These are phyloP conservation scores for Lactarius vividus DNA, from an alignment of 768 basidiomycete genomes.

Conservation along the genomic window DNA sequence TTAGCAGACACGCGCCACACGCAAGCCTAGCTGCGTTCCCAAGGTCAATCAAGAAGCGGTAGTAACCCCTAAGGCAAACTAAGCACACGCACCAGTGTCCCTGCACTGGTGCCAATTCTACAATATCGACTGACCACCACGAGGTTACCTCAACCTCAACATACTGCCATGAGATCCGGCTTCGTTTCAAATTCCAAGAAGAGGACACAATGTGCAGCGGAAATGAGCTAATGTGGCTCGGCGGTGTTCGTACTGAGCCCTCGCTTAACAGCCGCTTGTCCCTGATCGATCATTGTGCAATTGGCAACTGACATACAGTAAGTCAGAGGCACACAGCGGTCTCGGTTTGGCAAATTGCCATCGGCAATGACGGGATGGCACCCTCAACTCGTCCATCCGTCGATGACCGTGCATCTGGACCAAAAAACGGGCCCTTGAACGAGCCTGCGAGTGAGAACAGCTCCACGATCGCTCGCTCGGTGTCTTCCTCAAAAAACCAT, in stretches of 20 bases:
- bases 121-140: too few species aligned
- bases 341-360: background rate
- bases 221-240: constrained; percentile 4
- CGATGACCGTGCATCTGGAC: background rate
- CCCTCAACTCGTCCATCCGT: background rate
- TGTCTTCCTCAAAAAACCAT: background rate
- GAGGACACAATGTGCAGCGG: background rate
- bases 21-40: constrained; percentile 1
- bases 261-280: constrained; percentile 11
- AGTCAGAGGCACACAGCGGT: constrained; percentile 2
- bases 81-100: background rate
- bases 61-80: background rate
- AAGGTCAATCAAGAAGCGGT: background rate
- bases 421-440: background rate
- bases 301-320: constrained; percentile 10
- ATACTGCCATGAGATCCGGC: background rate
- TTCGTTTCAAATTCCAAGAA: background rate
- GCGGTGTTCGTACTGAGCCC: constrained; percentile 16
- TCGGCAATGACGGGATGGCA: background rate
- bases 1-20: constrained; percentile 5
- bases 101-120: background rate
- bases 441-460: background rate
- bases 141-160: background rate
- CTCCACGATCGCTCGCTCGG: constrained; percentile 11
- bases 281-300: constrained; percentile 16